Base-by-base conservation (phyloP, 805 yeast genomes). In the Starmerella bombi region DNA sequence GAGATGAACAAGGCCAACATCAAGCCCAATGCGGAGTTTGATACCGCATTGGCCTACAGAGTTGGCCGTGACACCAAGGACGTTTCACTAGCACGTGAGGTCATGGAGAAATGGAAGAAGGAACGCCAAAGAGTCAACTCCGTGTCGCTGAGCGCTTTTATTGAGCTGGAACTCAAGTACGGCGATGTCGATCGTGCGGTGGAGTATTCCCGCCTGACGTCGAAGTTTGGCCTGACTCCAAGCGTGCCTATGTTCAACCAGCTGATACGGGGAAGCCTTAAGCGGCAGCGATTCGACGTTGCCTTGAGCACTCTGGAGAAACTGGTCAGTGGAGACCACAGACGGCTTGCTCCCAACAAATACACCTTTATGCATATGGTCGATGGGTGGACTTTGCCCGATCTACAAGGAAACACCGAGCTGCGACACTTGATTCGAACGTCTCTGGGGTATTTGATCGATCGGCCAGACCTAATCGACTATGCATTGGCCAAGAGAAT, bases 21-120 rank as follows among this genome's bases (percentile, higher is more conserved):
- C 27, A 55, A 57, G 9, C 56, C 60, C n/a, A 48, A 59, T 3
- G 47, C 62, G 25, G 63, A 60, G 40, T 70, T 80, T 21, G 56
- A 67, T 41, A 64, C 77, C 6, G 60, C 74, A 9, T 60, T 80
- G 27, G 61, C 78, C 42, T 70, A 67, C 39, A 75, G 75, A 12
- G 63, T 78, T 43, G 61, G 69, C 43, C 65, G 65, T 49, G 64
- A 66, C 38, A 64, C 67, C n/a, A 42, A 61, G 29, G 66, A 74
- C 40, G 51, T 69, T 9, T 63, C 59, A 12, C 66, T 73, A n/a
- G 81, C 80, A 1, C 61, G 77, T 34, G 49, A 52, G 1, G 49
- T 78, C 21, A 72, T 69, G 51, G 37, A 27, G 1, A 16, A 36
- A 3, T 29, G 40, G 32, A 31, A 33, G 15, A 28, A 35, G 25